Conservation (phyloP, 1,284 basidiomycete species). For the Boletus calvinii region DNA sequence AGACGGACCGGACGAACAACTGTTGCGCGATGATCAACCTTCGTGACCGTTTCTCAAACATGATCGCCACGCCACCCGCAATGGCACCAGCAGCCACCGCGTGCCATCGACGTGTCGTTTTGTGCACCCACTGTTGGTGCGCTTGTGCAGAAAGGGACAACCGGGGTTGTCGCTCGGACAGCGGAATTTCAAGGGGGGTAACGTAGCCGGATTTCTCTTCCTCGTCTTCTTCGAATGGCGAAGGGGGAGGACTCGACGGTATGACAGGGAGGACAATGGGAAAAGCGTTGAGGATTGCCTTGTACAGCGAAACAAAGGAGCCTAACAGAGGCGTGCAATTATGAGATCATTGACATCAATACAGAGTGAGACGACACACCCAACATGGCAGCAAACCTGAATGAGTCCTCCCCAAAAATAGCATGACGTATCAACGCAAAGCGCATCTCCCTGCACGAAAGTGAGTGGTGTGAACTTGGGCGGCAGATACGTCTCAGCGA, state of each 20-base stretch:
- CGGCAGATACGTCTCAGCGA: neutral
- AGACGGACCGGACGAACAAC: slow-evolving; percentile 73
- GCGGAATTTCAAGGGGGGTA: slow-evolving; percentile 29
- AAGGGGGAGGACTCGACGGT: slow-evolving; percentile 35
- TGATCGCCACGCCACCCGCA: slow-evolving; percentile 78
- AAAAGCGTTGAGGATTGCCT: slow-evolving; percentile 78
- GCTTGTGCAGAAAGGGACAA: slow-evolving; percentile 62
- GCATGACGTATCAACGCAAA: slow-evolving; percentile 69
- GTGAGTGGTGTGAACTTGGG: slow-evolving; percentile 1
- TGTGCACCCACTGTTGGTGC: slow-evolving; percentile 60
- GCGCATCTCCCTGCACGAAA: slow-evolving; percentile 43
- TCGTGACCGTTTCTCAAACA: slow-evolving; percentile 76
- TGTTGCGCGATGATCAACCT: slow-evolving; percentile 85
- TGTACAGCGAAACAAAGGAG: slow-evolving; percentile 80
- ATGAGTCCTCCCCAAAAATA: slow-evolving; percentile 76
- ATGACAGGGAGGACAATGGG: slow-evolving; percentile 67
- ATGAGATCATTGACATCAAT: neutral
- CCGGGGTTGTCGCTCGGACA: slow-evolving; percentile 42
- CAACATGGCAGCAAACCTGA: slow-evolving; percentile 84
- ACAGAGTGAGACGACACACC: slow-evolving; percentile 44
- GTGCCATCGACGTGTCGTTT: slow-evolving; percentile 80
- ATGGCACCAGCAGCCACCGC: slow-evolving; percentile 84
- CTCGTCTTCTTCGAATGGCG: slow-evolving; percentile 41
- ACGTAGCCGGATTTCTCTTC: slow-evolving; percentile 26
- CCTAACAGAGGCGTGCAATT: slow-evolving; percentile 40